These are phyloP conservation scores for Kickxella alabastrina DNA, from an alignment of 192 early-diverging fungal genomes.

Conservation along the genomic window DNA sequence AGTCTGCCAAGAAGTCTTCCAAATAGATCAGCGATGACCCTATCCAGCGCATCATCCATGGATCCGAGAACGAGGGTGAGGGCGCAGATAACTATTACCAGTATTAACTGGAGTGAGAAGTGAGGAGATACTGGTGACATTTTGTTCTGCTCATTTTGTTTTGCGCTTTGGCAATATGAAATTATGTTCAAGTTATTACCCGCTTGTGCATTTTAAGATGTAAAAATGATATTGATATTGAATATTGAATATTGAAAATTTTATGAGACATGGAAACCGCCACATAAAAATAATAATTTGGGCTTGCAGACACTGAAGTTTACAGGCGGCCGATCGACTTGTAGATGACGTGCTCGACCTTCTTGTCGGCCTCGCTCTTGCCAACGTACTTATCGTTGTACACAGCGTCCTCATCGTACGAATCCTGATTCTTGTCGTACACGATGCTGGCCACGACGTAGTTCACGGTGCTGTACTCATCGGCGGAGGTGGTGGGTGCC, in stretches of 20 bases:
- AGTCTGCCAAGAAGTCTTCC: too few relatives aligned
- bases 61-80: background rate
- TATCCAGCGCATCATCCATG: background rate
- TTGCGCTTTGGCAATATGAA: too few relatives aligned
- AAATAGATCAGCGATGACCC: background rate
- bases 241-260: too few relatives aligned
- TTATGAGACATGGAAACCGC: too few relatives aligned
- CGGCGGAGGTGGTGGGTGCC: background rate
- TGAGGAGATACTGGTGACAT: too few relatives aligned
- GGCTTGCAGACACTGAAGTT: background rate
- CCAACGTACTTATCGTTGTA: conserved; percentile 2
- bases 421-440: conserved; percentile 1
- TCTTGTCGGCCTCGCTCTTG: conserved; percentile 1
- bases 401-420: conserved; percentile 1
- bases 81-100: background rate
- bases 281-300: background rate
- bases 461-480: background rate
- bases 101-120: too few relatives aligned
- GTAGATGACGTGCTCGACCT: conserved; percentile 6
- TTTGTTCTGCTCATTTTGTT: too few relatives aligned
- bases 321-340: conserved; percentile 7
- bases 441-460: background rate
- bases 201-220: too few relatives aligned
- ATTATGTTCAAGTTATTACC: too few relatives aligned
- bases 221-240: too few relatives aligned